A percentile compares a stretch with the other conserved stretches of the same genome.
Conservation (phyloP, 75 land plant species). For the Ceratopteris richardii region DNA sequence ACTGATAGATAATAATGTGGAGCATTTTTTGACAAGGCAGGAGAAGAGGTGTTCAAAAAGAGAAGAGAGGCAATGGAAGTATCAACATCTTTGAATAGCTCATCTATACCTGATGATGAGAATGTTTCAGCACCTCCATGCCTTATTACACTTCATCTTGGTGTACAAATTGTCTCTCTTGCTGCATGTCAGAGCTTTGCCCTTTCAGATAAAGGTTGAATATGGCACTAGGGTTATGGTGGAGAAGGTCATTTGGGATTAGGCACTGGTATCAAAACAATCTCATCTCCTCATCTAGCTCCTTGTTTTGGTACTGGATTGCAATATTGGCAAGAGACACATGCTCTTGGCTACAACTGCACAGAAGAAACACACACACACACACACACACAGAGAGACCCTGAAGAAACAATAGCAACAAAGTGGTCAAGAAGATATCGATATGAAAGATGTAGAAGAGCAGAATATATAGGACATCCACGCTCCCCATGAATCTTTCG, state of each 20-base stretch:
- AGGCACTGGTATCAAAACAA: constrained; percentile 84
- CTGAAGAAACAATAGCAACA: too few species aligned
- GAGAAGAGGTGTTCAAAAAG: constrained; percentile 62
- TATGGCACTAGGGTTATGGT: constrained; percentile 99
- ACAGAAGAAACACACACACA: not conserved
- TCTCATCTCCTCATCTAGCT: constrained; percentile 96
- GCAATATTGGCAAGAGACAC: constrained; percentile 19
- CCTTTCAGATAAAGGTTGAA: constrained; percentile 85
- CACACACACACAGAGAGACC: not conserved
- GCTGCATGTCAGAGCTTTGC: constrained; percentile 95
- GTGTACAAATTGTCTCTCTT: constrained; percentile 60
- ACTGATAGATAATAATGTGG: too few species aligned
- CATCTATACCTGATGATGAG: constrained; percentile 54
- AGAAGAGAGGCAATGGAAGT: constrained; percentile 55
- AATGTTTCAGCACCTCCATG: too few species aligned
- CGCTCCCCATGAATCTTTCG: too few species aligned
- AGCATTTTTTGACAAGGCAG: constrained; percentile 36
- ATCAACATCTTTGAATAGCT: constrained; percentile 48
- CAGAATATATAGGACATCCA: too few species aligned
- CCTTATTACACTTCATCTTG: too few species aligned
- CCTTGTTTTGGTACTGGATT: constrained; percentile 43
- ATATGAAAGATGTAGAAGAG: too few species aligned
- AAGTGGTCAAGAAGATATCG: too few species aligned
- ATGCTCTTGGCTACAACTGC: not conserved
- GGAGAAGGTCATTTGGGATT: constrained; percentile 98